Evolutionary conservation across 345 rosid genomes (phyloP), one percentile per base, ranked within the genome.

Genomic region (Syzygium oleosum): DNA sequence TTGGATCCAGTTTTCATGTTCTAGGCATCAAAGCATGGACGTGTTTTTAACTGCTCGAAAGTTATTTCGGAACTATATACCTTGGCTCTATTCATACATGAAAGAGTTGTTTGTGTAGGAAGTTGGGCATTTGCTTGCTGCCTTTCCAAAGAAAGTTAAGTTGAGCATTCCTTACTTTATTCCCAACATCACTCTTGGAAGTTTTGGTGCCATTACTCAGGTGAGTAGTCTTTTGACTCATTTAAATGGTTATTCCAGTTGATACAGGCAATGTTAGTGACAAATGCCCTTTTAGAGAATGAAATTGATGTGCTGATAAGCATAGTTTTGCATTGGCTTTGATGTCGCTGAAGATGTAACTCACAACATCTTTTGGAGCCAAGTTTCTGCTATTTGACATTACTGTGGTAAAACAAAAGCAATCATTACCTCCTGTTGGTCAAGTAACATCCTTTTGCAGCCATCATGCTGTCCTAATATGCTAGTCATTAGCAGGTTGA

Each of bases 121-220:
- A 90, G 92, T 97, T 84, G 99, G 98, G 63, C 99, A 96, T 89
- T 91, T 94, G 92, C 90, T 97, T 89, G 97, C 96, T 90, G 99
- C 99, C 87, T 94, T 95, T 87, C 99, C 99, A 1, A 97, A 94
- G 93, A 96, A 94, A 93, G 99, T 96, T 85, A 96, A 95, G 85
- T 92, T 97, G 87, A 96, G 99, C 93, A 96, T 97, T 90, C 99
- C 99, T 43, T 97, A 89, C 91, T 95, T 96, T 91, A 95, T 97
- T 91, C 99, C 99, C 58, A 96, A 97, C 92, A 96, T 95, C 49
- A 97, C 99, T 27, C 99, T 97, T 88, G 99, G 99, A 52, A 97
- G 99, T 91, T 97, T 97, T 91, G 98, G 99, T 87, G 99, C 99
- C 87, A 96, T 97, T 90, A 97, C 99, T 87, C 99, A 96, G 97